Evolutionary conservation across 2,329 filamentous ascomycete genomes (phyloP).

Genomic region (Verticillium longisporum): DNA sequence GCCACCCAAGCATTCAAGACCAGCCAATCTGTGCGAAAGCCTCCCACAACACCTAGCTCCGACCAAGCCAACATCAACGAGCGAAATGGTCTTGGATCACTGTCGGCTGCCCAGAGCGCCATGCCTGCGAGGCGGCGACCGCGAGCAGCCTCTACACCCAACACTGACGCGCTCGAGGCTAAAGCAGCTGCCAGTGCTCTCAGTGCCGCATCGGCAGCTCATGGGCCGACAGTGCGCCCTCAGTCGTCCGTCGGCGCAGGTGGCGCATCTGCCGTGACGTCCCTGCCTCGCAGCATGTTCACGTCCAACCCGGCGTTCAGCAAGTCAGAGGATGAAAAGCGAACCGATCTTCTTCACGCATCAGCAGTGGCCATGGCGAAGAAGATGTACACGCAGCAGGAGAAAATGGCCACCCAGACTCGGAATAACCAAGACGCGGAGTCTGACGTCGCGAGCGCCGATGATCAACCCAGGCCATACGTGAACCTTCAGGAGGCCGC

Average conservation of each 20-base stretch:
- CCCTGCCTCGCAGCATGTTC: constrained; percentile 68
- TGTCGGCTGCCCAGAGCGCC: constrained; percentile 72
- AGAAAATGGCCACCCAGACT: constrained; percentile 49
- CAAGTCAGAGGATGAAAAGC: constrained; percentile 68
- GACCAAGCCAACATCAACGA: constrained; percentile 30
- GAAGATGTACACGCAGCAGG: constrained; percentile 71
- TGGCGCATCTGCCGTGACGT: constrained; percentile 62
- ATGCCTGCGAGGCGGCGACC: constrained; percentile 50
- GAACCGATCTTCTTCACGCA: constrained; percentile 66
- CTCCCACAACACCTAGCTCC: constrained; percentile 20
- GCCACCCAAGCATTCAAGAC: constrained; percentile 59
- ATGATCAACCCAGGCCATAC: constrained; percentile 44
- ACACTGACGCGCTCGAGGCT: constrained; percentile 41
- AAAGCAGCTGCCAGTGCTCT: constrained; percentile 63
- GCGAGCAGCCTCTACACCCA: constrained; percentile 59
- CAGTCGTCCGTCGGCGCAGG: constrained; percentile 47
- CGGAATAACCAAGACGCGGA: constrained; percentile 30
- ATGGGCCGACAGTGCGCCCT: constrained; percentile 40
- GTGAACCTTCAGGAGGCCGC: constrained; percentile 77
- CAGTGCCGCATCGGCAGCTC: constrained; percentile 64
- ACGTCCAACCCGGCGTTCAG: constrained; percentile 67
- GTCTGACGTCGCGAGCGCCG: constrained; percentile 20
- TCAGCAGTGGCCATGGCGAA: constrained; percentile 87
- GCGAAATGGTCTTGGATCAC: constrained; percentile 40
- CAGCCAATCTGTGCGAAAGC: constrained; percentile 18